phyloP scores from a whole-genome alignment of 345 rosid genomes.

The Kernera saxatilis region DNA sequence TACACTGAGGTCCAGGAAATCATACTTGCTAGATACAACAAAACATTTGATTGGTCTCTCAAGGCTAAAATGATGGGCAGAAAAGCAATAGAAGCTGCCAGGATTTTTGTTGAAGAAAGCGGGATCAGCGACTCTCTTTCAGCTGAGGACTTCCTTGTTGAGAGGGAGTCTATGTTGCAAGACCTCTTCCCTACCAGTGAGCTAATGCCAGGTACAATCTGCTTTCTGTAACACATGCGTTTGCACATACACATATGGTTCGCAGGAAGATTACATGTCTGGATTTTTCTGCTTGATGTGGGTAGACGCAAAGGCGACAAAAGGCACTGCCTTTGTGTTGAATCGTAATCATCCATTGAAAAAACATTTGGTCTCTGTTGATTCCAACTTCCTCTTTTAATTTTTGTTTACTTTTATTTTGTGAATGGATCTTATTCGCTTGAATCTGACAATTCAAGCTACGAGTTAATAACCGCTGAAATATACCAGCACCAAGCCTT shows the following conservation, averaged over 20 bases:
- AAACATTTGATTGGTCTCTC: conserved; percentile 88
- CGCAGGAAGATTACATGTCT: background rate
- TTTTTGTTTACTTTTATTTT: background rate
- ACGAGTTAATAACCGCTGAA: background rate
- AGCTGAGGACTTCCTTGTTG: conserved; percentile 73
- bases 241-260: background rate
- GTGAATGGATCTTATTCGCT: background rate
- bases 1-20: conserved; percentile 91
- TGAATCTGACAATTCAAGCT: background rate
- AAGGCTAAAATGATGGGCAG: conserved; percentile 98
- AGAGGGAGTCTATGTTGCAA: conserved; percentile 77
- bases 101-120: conserved; percentile 74
- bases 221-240: background rate
- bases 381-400: background rate
- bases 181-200: conserved; percentile 73
- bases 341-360: background rate
- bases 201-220: conserved; percentile 70
- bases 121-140: conserved; percentile 79
- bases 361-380: background rate
- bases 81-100: conserved; percentile 86
- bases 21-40: conserved; percentile 78
- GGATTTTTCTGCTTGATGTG: background rate
- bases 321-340: background rate
- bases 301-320: background rate
- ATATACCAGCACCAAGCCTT: background rate